Evolutionary conservation across 495 filamentous ascomycete species (phyloP).

Genomic region (Xylaria venustula): DNA sequence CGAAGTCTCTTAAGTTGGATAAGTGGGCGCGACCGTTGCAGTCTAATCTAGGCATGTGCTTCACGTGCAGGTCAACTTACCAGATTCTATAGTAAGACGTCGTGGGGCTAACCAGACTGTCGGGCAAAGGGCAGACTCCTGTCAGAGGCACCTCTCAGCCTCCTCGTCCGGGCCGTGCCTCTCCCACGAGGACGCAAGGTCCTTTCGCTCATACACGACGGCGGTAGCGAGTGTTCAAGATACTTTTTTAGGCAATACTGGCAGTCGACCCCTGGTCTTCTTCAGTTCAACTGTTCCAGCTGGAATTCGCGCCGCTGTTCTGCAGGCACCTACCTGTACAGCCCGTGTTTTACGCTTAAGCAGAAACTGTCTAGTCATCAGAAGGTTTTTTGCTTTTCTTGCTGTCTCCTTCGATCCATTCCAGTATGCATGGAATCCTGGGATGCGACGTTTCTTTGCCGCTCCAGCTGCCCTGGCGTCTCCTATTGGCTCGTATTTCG

Average conservation of each 20-base stretch:
- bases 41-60: not conserved
- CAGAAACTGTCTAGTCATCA: not conserved
- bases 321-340: not conserved
- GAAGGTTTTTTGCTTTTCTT: not conserved
- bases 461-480: not conserved
- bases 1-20: not conserved
- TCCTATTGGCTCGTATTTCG: not conserved
- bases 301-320: not conserved
- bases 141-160: constrained; percentile 8
- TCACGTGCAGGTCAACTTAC: not conserved
- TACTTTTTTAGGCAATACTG: not conserved
- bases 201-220: not conserved
- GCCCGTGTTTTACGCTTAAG: no score
- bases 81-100: not conserved
- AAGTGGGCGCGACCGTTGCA: not conserved
- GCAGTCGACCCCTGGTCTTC: not conserved
- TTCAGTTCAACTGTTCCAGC: not conserved
- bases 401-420: not conserved
- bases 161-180: constrained; percentile 10
- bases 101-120: not conserved
- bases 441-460: constrained; percentile 1
- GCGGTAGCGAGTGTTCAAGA: not conserved
- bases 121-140: not conserved
- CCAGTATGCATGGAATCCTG: not conserved
- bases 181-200: constrained; percentile 11